phyloP scores from a whole-genome alignment of 805 yeast genomes.

The Naumovozyma castellii region DNA sequence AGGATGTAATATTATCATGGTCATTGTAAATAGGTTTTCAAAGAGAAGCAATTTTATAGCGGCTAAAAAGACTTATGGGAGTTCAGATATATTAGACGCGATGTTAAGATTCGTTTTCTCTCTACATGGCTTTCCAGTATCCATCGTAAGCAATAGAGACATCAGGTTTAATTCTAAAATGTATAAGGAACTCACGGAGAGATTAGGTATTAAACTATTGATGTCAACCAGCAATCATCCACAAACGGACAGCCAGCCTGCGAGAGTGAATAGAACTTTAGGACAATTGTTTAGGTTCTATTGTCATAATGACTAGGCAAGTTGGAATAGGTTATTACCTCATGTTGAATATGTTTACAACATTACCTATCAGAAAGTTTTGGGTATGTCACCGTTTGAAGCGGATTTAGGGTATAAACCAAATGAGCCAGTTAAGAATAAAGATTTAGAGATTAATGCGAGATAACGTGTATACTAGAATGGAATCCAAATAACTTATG shows the following conservation, averaged over 20 bases:
- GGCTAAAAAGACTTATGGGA: conserved; percentile 3
- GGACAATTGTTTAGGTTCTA: conserved; percentile 1
- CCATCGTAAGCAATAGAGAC: conserved; percentile 4
- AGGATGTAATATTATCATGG: conserved; percentile 7
- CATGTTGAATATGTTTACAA: conserved; percentile 6
- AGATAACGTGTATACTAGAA: too few relatives aligned
- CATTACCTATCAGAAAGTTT: conserved; percentile 1
- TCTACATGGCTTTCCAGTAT: conserved; percentile 10
- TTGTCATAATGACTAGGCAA: neutral
- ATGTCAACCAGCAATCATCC: conserved; percentile 2
- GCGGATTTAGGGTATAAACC: conserved; percentile 8
- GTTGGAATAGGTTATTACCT: conserved; percentile 4
- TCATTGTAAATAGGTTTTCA: conserved; percentile 12
- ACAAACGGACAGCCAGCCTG: conserved; percentile 5
- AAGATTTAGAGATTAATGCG: neutral
- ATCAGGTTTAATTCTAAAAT: neutral
- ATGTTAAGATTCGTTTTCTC: conserved; percentile 7
- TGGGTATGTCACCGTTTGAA: conserved; percentile 4
- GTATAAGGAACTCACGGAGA: conserved; percentile 1
- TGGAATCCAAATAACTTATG: too few relatives aligned
- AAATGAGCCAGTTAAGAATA: conserved; percentile 3
- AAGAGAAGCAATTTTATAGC: conserved; percentile 12
- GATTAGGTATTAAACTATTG: conserved; percentile 2
- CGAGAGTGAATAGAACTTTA: conserved; percentile 1
- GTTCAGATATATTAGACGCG: conserved; percentile 9